phyloP scores from a whole-genome alignment of 1,284 basidiomycete genomes.

The Golubevia pallescens region DNA sequence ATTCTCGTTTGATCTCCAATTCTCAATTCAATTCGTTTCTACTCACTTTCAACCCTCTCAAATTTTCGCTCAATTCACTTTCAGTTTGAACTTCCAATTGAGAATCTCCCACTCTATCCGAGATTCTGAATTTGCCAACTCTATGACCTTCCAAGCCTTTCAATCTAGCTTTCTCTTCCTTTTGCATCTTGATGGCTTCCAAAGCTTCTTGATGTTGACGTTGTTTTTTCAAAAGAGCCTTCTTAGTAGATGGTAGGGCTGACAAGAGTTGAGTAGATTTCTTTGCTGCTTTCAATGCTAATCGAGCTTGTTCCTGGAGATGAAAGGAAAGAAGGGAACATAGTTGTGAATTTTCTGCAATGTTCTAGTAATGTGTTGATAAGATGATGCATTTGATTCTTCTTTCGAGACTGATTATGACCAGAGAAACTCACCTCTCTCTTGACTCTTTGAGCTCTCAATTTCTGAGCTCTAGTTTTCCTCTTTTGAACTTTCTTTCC shows the following conservation, averaged over 20 bases:
- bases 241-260: constrained; percentile 22
- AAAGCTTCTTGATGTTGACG: constrained; percentile 18
- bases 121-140: constrained; percentile 35
- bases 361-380: no score
- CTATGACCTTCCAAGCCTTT: constrained; percentile 35
- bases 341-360: no score
- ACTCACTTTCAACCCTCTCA: constrained; percentile 81
- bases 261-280: constrained; percentile 16
- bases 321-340: constrained; percentile 1
- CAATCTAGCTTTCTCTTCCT: constrained; percentile 17
- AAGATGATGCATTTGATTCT: no score
- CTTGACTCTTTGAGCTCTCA: not conserved
- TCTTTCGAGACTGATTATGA: no score
- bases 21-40: not conserved
- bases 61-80: constrained; percentile 85
- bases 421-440: constrained; percentile 2
- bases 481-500: constrained; percentile 26
- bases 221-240: constrained; percentile 13
- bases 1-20: not conserved
- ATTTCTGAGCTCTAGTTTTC: not conserved
- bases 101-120: constrained; percentile 1
- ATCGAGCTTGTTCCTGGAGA: not conserved
- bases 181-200: constrained; percentile 19
- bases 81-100: constrained; percentile 82
- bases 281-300: not conserved